These are phyloP conservation scores for Phellinidium pouzarii DNA, from an alignment of 1,284 basidiomycete genomes.

Conservation along the genomic window DNA sequence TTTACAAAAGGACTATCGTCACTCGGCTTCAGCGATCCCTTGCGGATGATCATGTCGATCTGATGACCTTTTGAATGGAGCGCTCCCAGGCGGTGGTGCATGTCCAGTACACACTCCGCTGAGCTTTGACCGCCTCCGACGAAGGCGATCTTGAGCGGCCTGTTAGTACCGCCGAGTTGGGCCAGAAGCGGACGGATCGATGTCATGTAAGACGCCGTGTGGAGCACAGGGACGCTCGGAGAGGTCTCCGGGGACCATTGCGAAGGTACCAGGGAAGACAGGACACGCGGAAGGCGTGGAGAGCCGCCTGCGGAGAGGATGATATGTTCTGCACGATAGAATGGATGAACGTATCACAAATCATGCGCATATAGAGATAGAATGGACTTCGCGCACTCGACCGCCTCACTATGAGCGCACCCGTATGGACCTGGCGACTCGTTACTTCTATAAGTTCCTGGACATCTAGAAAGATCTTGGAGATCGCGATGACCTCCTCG, in stretches of 20 bases:
- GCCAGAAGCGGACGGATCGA: slow-evolving; percentile 34
- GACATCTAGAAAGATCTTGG: slow-evolving; percentile 20
- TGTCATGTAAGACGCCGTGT: slow-evolving; percentile 40
- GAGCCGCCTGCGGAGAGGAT: slow-evolving; percentile 48
- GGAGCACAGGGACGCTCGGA: slow-evolving; percentile 31
- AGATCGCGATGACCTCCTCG: slow-evolving; percentile 40
- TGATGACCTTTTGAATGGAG: slow-evolving; percentile 31
- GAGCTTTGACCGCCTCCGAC: slow-evolving; percentile 52
- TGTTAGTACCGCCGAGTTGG: slow-evolving; percentile 21
- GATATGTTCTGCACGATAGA: slow-evolving; percentile 33
- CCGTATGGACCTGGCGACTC: slow-evolving; percentile 31
- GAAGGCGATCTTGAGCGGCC: slow-evolving; percentile 41
- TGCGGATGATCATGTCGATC: slow-evolving; percentile 49
- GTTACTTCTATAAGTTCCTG: slow-evolving; percentile 35
- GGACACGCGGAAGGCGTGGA: slow-evolving; percentile 36
- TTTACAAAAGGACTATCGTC: slow-evolving; percentile 55
- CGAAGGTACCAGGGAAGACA: slow-evolving; percentile 28
- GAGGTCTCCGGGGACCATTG: not conserved
- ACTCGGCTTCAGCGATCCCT: slow-evolving; percentile 47
- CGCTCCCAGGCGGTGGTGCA: slow-evolving; percentile 36
- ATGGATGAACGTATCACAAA: not conserved
- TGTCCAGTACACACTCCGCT: slow-evolving; percentile 46
- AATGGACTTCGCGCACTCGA: slow-evolving; percentile 32
- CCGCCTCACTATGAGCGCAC: slow-evolving; percentile 29
- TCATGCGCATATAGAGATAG: not conserved